phyloP scores from a whole-genome alignment of 202 grass and related monocot species.

The Setaria italica region DNA sequence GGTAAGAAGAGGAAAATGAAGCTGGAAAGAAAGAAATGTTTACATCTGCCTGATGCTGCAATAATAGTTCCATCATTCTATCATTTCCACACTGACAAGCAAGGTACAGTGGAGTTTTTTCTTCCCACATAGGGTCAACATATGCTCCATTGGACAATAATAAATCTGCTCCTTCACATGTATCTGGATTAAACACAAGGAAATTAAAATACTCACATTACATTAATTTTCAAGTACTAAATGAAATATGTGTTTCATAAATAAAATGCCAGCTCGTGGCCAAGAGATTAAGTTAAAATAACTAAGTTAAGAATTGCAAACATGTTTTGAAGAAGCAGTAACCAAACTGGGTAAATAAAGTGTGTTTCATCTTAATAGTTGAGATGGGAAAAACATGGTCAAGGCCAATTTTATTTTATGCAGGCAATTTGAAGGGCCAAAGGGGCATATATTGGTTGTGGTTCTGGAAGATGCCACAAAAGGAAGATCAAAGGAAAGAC shows the following conservation, averaged over 20 bases:
- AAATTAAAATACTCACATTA: background rate
- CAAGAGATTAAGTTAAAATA: background rate
- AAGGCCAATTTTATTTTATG: too few relatives aligned
- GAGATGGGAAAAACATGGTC: too few relatives aligned
- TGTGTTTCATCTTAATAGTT: too few relatives aligned
- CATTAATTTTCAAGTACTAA: background rate
- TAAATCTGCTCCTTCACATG: background rate
- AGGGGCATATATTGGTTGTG: too few relatives aligned
- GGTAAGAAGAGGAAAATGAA: background rate
- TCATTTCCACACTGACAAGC: slow-evolving; percentile 32
- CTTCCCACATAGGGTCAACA: slow-evolving; percentile 25
- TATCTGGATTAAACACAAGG: slow-evolving; percentile 37
- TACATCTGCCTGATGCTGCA: slow-evolving; percentile 40
- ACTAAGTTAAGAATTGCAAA: background rate
- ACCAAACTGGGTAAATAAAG: too few relatives aligned
- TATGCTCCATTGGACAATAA: slow-evolving; percentile 42
- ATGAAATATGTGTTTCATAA: background rate
- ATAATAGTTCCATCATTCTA: slow-evolving; percentile 9
- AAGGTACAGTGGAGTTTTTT: slow-evolving; percentile 30
- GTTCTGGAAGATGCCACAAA: too few relatives aligned
- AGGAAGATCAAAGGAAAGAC: too few relatives aligned
- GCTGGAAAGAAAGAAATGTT: background rate
- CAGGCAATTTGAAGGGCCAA: too few relatives aligned
- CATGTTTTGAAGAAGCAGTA: too few relatives aligned
- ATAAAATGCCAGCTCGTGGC: background rate